Conservation (phyloP, 2,329 filamentous ascomycete genomes). For the Hysterium pulicare region DNA sequence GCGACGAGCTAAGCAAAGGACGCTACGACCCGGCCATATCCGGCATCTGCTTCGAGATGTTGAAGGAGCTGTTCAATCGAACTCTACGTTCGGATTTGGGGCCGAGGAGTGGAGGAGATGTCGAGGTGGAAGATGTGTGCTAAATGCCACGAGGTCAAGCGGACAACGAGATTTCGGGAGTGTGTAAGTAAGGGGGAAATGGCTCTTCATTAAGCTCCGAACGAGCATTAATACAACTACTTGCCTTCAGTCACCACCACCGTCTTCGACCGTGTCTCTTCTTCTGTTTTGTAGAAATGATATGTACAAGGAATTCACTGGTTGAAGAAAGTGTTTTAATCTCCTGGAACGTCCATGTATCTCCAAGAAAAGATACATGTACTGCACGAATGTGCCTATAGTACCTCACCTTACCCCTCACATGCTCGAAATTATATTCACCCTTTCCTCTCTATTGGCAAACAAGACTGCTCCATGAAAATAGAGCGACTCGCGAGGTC, state of each 20-base stretch:
- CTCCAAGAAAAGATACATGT: background rate
- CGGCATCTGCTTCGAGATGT: conserved; percentile 85
- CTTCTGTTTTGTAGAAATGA: background rate
- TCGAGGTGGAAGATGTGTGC: conserved; percentile 70
- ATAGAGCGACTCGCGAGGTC: too few relatives aligned
- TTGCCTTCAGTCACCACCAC: background rate
- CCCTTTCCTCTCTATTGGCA: too few relatives aligned
- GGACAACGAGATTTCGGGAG: background rate
- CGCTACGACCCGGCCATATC: conserved; percentile 84
- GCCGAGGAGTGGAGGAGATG: conserved; percentile 56
- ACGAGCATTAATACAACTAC: too few relatives aligned
- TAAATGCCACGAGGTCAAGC: conserved; percentile 31
- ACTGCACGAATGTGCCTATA: too few relatives aligned
- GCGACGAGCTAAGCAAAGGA: conserved; percentile 90
- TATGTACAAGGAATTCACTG: too few relatives aligned
- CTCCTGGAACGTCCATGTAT: background rate
- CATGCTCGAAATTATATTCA: too few relatives aligned
- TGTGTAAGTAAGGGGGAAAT: too few relatives aligned
- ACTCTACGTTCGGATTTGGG: conserved; percentile 78
- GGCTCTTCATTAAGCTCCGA: too few relatives aligned
- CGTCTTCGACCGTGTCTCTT: background rate
- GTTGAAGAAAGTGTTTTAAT: too few relatives aligned
- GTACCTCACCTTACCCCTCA: too few relatives aligned
- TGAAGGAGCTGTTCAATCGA: conserved; percentile 80
- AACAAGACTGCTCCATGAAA: too few relatives aligned